Conservation (phyloP, 139 green algal genomes). For the Protoeuglena noctilucae region DNA sequence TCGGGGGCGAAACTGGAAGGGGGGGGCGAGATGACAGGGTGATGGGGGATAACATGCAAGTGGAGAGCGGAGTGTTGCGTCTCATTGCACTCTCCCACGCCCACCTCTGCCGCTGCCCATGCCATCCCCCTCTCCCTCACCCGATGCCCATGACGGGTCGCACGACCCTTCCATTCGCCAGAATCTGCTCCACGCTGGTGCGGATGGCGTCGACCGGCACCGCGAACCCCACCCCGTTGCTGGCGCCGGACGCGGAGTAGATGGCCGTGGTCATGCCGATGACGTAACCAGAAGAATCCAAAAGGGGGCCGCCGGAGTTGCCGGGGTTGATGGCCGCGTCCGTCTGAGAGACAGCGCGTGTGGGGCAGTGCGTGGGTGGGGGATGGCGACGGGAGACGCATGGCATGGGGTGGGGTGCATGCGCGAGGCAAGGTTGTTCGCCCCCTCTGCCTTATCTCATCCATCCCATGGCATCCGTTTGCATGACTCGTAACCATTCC, state of each 20-base stretch:
- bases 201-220: conserved; percentile 51
- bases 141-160: conserved; percentile 72
- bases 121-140: conserved; percentile 45
- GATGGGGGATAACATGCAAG: not conserved
- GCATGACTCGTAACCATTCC: too few species aligned
- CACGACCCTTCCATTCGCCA: conserved; percentile 35
- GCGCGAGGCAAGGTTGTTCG: too few species aligned
- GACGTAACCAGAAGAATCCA: conserved; percentile 31
- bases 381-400: too few species aligned
- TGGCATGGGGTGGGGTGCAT: too few species aligned
- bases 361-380: too few species aligned
- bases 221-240: conserved; percentile 65
- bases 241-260: conserved; percentile 43
- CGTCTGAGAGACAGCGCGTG: too few species aligned
- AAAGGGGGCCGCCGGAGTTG: conserved; percentile 37
- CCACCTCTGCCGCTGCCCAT: not conserved
- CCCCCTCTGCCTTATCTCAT: too few species aligned
- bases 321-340: conserved; percentile 74
- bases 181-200: conserved; percentile 52
- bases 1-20: conserved; percentile 15
- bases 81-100: not conserved
- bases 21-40: not conserved
- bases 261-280: conserved; percentile 67
- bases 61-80: not conserved
- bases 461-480: too few species aligned